Percentiles rank a stretch among this genome's conserved stretches.
Conservation (phyloP, 768 basidiomycete genomes). For the Tephrocybe sp. region DNA sequence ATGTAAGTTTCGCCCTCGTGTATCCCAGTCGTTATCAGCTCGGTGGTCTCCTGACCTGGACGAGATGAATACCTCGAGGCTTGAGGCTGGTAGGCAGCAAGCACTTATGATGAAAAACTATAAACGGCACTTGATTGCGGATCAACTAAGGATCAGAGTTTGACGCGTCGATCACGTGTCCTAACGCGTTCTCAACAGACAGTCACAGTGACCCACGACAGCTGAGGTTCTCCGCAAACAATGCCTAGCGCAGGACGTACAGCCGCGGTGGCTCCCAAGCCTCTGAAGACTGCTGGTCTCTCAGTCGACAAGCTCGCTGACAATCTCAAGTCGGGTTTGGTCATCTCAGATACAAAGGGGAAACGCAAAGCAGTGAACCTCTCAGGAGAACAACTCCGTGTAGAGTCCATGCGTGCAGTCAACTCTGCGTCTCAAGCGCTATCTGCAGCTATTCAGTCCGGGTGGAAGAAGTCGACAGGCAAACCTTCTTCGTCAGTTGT, state of each 20-base stretch:
- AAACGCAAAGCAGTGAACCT: conserved; percentile 25
- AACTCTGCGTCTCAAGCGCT: conserved; percentile 62
- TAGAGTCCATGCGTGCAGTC: conserved; percentile 58
- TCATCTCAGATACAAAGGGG: conserved; percentile 27
- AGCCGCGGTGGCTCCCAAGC: not conserved
- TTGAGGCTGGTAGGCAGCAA: no score
- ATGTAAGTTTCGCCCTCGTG: conserved; percentile 12
- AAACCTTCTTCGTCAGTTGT: conserved; percentile 26
- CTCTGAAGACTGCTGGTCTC: not conserved
- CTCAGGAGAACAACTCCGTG: conserved; percentile 34
- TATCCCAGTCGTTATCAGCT: conserved; percentile 7
- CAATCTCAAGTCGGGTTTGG: conserved; percentile 25
- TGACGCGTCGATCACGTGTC: conserved; percentile 9
- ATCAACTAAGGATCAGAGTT: no score
- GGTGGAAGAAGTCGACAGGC: conserved; percentile 51
- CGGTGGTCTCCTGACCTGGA: conserved; percentile 3
- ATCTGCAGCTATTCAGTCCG: conserved; percentile 48
- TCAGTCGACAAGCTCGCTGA: conserved; percentile 28
- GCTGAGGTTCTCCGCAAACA: no score
- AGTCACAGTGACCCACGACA: no score
- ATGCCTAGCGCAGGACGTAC: not conserved
- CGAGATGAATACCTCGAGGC: conserved; percentile 14
- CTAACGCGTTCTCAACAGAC: no score
- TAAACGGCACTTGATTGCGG: not conserved
- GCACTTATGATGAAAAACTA: no score